Percentiles rank a stretch among this genome's conserved stretches.
These are phyloP conservation scores for Macrolepiota dolichaula DNA, from an alignment of 768 basidiomycete species.

Conservation along the genomic window DNA sequence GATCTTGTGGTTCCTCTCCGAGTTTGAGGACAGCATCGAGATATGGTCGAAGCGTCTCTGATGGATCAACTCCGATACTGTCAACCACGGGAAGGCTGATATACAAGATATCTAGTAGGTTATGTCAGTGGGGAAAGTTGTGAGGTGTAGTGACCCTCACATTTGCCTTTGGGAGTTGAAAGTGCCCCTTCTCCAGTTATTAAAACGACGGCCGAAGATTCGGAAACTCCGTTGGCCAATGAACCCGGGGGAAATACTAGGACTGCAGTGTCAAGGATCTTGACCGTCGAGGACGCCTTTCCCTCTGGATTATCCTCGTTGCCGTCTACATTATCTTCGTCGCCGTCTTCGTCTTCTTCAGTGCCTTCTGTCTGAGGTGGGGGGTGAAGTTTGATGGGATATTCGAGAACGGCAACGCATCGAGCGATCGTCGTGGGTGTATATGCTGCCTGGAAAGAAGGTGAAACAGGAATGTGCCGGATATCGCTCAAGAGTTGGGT, in stretches of 20 bases:
- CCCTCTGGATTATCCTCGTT: constrained; percentile 17
- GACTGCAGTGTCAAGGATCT: constrained; percentile 56
- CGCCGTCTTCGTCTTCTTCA: neutral
- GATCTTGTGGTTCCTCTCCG: constrained; percentile 22
- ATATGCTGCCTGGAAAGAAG: constrained; percentile 9
- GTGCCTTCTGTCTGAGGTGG: neutral
- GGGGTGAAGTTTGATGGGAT: constrained; percentile 27
- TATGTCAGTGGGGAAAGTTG: constrained; percentile 5
- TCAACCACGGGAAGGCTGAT: constrained; percentile 46
- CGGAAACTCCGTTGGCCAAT: constrained; percentile 43
- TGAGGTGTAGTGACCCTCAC: constrained; percentile 35
- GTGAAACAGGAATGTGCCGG: constrained; percentile 9
- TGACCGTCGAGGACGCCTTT: constrained; percentile 18
- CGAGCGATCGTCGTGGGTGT: constrained; percentile 20
- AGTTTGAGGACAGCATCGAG: constrained; percentile 44
- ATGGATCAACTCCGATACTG: constrained; percentile 18
- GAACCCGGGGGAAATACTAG: constrained; percentile 75
- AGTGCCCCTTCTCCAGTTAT: constrained; percentile 72
- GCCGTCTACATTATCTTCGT: neutral
- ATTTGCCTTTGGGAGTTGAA: constrained; percentile 71
- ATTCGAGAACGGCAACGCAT: constrained; percentile 36
- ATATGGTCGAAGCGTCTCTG: constrained; percentile 53
- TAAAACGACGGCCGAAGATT: constrained; percentile 56
- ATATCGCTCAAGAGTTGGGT: constrained; percentile 20
- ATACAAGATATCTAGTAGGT: constrained; percentile 53